Percentiles rank a stretch among this genome's conserved stretches.
Conservation (phyloP, 2,329 filamentous ascomycete genomes). For the Ilyonectria mors-panacis region DNA sequence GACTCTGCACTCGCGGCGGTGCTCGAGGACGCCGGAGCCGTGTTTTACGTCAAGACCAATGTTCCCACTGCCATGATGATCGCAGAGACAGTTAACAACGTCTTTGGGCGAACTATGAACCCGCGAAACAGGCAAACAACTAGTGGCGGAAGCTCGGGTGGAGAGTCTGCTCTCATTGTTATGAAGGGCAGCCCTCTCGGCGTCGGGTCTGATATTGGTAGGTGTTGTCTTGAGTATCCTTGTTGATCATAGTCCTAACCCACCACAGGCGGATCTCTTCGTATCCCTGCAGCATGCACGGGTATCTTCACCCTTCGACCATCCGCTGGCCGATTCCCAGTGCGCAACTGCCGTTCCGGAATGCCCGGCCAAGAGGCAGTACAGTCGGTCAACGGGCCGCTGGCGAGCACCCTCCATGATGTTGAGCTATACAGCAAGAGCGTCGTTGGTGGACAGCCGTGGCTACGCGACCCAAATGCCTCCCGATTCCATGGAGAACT, state of each 20-base stretch:
- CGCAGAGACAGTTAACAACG: conserved; percentile 76
- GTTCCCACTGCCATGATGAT: conserved; percentile 78
- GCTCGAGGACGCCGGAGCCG: conserved; percentile 63
- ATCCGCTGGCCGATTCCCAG: conserved; percentile 73
- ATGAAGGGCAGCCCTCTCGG: conserved; percentile 73
- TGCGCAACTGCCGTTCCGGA: conserved; percentile 66
- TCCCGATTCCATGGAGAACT: conserved; percentile 71
- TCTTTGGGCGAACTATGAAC: conserved; percentile 74
- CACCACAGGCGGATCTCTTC: conserved; percentile 64
- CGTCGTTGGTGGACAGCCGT: conserved; percentile 67
- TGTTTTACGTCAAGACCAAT: conserved; percentile 72
- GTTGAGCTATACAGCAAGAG: conserved; percentile 68
- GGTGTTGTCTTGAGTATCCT: fast-evolving
- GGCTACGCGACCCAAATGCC: conserved; percentile 70
- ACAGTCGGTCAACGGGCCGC: conserved; percentile 74
- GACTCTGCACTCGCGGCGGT: conserved; percentile 60
- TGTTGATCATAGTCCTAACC: not conserved
- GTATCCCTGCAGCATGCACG: conserved; percentile 69
- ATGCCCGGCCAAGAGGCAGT: conserved; percentile 77
- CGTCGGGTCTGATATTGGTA: conserved; percentile 74
- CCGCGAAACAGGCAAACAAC: conserved; percentile 72
- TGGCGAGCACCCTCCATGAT: conserved; percentile 70
- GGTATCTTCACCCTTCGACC: conserved; percentile 71
- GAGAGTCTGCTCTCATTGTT: conserved; percentile 74
- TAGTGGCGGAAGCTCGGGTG: conserved; percentile 76